Base-by-base conservation (phyloP, 2,329 filamentous ascomycete genomes). In the Neophaeococcomyces mojaviensis region DNA sequence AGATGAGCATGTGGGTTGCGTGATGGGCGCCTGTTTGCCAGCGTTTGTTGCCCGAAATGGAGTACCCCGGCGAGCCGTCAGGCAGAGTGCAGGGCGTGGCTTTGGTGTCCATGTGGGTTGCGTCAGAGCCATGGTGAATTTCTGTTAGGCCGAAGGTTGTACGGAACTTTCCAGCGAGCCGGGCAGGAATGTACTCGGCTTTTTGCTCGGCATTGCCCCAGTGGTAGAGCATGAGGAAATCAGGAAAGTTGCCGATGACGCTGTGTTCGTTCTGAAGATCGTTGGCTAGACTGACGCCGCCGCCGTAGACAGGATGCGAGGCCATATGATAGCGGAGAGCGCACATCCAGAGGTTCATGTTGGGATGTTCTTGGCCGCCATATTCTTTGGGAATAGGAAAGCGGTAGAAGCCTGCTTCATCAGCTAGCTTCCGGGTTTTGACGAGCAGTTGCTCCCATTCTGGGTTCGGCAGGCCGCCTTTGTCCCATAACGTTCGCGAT, bases 11-110 rank as follows among this genome's bases (percentile, higher is more conserved):
- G 60, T 82, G 78, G 2, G 78, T 81, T 16, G 77, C 78, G 48
- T 65, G 64, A 55, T 82, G 78, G 61, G 79, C 78, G 2, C 78
- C 78, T 1, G 76, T 81, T 66, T 82, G 79, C 79, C 79, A 83
- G 61, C 76, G 79, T 64, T 83, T 82, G 39, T 65, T 67, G 2
- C 78, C 79, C 38, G 73, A 74, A 54, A 82, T 71, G 53, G 73
- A 39, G 64, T 70, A 80, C 5, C 71, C 72, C 1, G 66, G 58
- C 3, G 64, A 63, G 1, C 71, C 73, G 39, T 53, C 49, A 13
- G 54, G 49, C n/a, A 59, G 46, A 10, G 55, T 68, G 53, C 70
- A 67, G 19, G 64, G 67, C 26, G 54, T 62, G 2, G 74, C 79
- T 20, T 60, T 64, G 0, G 78, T 82, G 18, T 68, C 71, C 76